Evolutionary conservation across 805 yeast species (phyloP), one percentile per base, ranked within the genome.

Genomic region (Barnettozyma pratensis): DNA sequence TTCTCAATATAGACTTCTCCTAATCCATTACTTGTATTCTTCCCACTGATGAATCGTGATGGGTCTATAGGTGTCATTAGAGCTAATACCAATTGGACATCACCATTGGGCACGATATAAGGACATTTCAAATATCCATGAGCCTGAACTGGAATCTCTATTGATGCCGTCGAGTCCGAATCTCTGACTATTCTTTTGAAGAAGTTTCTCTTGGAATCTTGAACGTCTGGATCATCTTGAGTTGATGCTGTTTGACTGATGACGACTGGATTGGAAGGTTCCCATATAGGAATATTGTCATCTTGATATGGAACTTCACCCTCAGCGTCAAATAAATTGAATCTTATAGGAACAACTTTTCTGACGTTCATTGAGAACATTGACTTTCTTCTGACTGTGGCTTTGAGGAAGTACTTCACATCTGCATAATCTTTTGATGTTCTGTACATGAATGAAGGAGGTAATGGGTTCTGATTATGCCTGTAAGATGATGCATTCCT

Each of bases 311-410:
- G 19, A 19, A 19, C 19, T 3, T 19, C 19, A 19, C 19, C 19
- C 19, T 19, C 19, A 19, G 19, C 3, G 28, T 37, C 32, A 83
- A 8, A 31, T 8, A 11, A 8, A 11, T 8, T 31, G 11, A 31
- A 31, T 8, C 11, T 8, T 8, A 31, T 78, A 6, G 82, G 83
- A 42, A 72, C 73, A 44, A 59, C 60, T 9, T 72, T 60, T 35
- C 86, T 64, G 37, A 73, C 55, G 50, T 79, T 81, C 32, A 69
- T 46, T 49, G 73, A 73, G 49, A 77, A 65, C 28, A 80, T 56
- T 4, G 80, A 70, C 3, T 81, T 64, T 40, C 81, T 58, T 47
- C 75, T 76, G 40, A 81, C 80, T 1, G 86, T 81, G 11, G 72
- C 85, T 61, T 81, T 81, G 47, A 82, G 70, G 57, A 73, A 81